These are phyloP conservation scores for Clavispora carvajalis DNA, from an alignment of 805 yeast species.

Conservation along the genomic window DNA sequence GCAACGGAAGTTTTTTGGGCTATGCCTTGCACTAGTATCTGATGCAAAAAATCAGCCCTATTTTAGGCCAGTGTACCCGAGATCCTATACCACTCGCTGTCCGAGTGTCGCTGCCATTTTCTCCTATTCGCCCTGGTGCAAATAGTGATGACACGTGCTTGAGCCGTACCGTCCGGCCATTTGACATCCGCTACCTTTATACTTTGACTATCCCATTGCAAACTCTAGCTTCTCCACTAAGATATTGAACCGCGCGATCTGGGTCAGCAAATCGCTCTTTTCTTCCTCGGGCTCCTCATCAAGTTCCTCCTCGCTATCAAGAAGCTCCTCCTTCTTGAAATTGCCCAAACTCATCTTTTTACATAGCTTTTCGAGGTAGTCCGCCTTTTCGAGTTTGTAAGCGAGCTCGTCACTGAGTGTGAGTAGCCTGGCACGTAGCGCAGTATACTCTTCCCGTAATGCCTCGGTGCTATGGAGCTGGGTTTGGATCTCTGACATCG, in stretches of 20 bases:
- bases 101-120: no score
- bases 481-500: not conserved
- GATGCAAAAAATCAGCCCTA: no score
- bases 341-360: constrained; percentile 5
- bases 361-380: constrained; percentile 18
- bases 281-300: constrained; percentile 5
- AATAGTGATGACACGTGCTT: no score
- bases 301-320: constrained; percentile 21
- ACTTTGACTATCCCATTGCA: not conserved
- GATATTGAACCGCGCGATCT: constrained; percentile 23
- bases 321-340: constrained; percentile 1
- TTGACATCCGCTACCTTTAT: no score
- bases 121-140: no score
- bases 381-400: constrained; percentile 27
- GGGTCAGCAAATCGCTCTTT: constrained; percentile 5
- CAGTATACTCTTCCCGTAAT: constrained; percentile 6
- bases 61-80: no score
- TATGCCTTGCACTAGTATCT: no score
- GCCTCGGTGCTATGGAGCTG: constrained; percentile 2
- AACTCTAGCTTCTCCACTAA: constrained; percentile 21
- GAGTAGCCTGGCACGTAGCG: constrained; percentile 6
- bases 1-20: no score
- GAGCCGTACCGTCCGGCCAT: no score
- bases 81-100: no score
- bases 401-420: constrained; percentile 14